Evolutionary conservation across 176 grass and related monocot species (phyloP), one percentile per base, ranked within the genome.

Genomic region (Musa beccarii): DNA sequence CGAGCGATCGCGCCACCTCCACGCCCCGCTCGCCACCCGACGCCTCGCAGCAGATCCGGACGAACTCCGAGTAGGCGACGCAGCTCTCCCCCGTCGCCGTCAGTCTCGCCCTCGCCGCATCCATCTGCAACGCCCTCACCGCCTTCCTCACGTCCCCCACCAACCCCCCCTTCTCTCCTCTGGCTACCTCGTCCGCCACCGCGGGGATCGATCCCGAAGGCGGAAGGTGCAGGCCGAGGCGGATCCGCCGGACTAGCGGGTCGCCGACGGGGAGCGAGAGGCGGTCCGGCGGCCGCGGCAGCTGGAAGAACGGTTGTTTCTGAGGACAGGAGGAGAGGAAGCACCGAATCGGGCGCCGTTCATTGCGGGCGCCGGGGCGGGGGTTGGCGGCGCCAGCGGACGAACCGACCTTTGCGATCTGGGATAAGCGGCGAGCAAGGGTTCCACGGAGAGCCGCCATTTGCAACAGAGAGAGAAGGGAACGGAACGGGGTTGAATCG

Each of bases 391-490:
- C 75, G 63, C 1, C 75, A 65, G 59, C 34, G 75, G 57, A 49
- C 0, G 73, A 62, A n/a, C 66, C 67, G 24, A 76, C 54, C 54
- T 55, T 43, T 49, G 68, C 69, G 28, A 81, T 28, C 53, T 54
- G 82, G n/a, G 63, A 61, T 56, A 82, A 70, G 34, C 87, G 67
- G 52, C 83, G 82, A 52, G 89, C 82, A 23, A 89, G 73, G 72
- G 85, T 75, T 68, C 63, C 88, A 52, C 85, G 87, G 78, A 96
- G 79, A 53, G 83, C 80, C 85, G 87, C 87, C 92, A 96, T 96
- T 28, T 86, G 81, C 11, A 53, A 52, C 2, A 52, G 20, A 52
- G 10, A 43, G 34, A 16, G 12, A 29, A 29, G 4, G 29, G 29
- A 34, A 29, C 2, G 2, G 2, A 29, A 34, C 29, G 34, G 34